Evolutionary conservation across 2,329 filamentous ascomycete species (phyloP), one percentile per base, ranked within the genome.

Genomic region (Septoria linicola): DNA sequence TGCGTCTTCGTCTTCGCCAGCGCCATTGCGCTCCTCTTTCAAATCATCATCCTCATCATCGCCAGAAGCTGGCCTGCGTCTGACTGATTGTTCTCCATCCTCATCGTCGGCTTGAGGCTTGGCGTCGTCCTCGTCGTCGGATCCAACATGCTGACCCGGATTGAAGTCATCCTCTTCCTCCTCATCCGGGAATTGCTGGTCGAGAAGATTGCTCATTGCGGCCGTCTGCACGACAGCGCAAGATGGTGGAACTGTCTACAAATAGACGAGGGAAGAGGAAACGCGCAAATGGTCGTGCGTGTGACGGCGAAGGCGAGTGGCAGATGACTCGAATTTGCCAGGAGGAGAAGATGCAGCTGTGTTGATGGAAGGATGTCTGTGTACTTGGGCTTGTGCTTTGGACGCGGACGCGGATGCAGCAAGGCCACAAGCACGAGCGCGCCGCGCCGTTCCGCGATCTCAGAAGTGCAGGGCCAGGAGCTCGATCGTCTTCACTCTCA

Each of bases 151-250:
- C 16, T 86, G 85, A 41, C 80, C 82, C 43, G 90, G 91, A 69
- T 96, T 95, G 79, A 96, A 96, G 69, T 92, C 87, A 62, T 95
- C 90, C 43, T 93, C 88, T 37, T 87, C 85, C 49, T 88, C 86
- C 41, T 80, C 79, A 47, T 77, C 78, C 27, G 73, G 76, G 51
- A 79, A 78, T 57, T 79, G 73, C 41, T 78, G 72, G 59, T 78
- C 72, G 16, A 76, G 60, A 58, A 79, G 69, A 59, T 61, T 66
- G 36, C 72, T 70, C 65, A 68, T 70, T 51, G 25, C 54, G 48
- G 46, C 45, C 40, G 8, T 36, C 23, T 8, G 16, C 34, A 16
- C 2, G 20, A 19, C 42, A 21, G 32, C 31, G 19, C 31, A 13
- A 23, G 43, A 8, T 17, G 14, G n/a, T 13, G 25, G 13, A 23